Base-by-base conservation (phyloP, 2,329 filamentous ascomycete genomes). In the Diaporthe velutina region DNA sequence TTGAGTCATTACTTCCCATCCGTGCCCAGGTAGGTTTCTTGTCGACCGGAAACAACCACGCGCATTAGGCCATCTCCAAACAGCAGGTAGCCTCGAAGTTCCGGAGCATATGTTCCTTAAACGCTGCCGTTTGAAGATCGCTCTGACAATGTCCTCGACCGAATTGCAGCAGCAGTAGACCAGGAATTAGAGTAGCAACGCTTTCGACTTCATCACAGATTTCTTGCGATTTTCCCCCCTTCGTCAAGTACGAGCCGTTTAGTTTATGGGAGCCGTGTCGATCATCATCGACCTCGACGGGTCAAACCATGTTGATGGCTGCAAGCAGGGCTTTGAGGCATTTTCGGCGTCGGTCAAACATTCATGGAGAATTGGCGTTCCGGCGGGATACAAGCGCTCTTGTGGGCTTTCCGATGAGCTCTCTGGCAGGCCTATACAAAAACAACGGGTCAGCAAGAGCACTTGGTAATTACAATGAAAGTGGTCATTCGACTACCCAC, bases 381-480 rank as follows among this genome's bases (percentile, higher is more conserved):
- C 2, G 66, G 40, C 35, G 33, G 30, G 45, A 58, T 71, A 40
- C 75, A 76, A 38, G 13, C 73, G 1, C 30, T 25, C 60, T 78
- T 76, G 68, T 78, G 75, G 0, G 19, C 25, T 40, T 68, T 70
- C 75, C 70, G 77, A 38, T 78, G 72, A 17, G 70, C 50, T n/a
- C 55, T 75, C 73, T 79, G 74, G 48, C 78, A 77, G 22, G 74
- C 70, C 77, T 79, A 22, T 5, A 10, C 17, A 68, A 22, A 22
- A 17, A 6, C 9, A 12, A 54, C 13, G 48, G 48, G 19, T 73
- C 19, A 64, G 67, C 30, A 7, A 54, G 19, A 13, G 25, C 10
- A 19, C 70, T 13, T n/a, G n/a, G n/a, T n/a, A n/a, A 4, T 5
- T 15, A n/a, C 9, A 68, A 10, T n/a, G 4, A 25, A 19, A 40